Conservation (phyloP, 345 rosid genomes). For the Aquilaria yunnanensis region DNA sequence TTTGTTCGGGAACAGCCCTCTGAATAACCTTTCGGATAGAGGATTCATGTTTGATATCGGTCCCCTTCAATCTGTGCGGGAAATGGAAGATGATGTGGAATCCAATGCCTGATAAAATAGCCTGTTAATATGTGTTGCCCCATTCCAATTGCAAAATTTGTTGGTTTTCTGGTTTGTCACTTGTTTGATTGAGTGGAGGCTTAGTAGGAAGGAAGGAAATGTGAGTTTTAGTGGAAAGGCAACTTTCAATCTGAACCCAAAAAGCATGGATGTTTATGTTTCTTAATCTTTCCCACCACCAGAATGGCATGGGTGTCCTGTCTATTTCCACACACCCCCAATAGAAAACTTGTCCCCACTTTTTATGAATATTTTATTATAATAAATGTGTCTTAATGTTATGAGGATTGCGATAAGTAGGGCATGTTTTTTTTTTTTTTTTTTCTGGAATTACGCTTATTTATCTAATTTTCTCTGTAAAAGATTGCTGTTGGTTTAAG, state of each 20-base stretch:
- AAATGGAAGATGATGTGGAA: slow-evolving; percentile 44
- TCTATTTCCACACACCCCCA: too few species aligned
- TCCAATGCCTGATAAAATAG: slow-evolving; percentile 23
- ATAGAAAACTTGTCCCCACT: too few species aligned
- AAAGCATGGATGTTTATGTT: neutral
- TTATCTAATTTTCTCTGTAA: too few species aligned
- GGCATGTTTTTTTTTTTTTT: too few species aligned
- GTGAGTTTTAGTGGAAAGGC: neutral
- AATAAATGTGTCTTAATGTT: too few species aligned
- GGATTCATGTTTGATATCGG: slow-evolving; percentile 36
- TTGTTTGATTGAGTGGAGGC: slow-evolving; percentile 20
- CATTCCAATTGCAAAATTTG: neutral
- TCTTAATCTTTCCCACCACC: too few species aligned
- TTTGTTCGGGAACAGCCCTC: slow-evolving; percentile 39
- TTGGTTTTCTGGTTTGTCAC: slow-evolving; percentile 16
- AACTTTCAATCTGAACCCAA: slow-evolving; percentile 7
- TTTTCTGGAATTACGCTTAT: too few species aligned
- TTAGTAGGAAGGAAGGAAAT: slow-evolving; percentile 15
- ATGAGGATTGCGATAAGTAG: too few species aligned
- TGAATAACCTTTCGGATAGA: slow-evolving; percentile 27
- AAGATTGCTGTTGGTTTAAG: too few species aligned
- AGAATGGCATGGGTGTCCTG: too few species aligned
- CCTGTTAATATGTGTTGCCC: slow-evolving; percentile 2
- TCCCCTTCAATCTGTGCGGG: slow-evolving; percentile 49
- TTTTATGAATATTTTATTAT: too few species aligned